Evolutionary conservation across 2,329 filamentous ascomycete genomes (phyloP), one percentile per base, ranked within the genome.

Genomic region (Venturia nashicola): DNA sequence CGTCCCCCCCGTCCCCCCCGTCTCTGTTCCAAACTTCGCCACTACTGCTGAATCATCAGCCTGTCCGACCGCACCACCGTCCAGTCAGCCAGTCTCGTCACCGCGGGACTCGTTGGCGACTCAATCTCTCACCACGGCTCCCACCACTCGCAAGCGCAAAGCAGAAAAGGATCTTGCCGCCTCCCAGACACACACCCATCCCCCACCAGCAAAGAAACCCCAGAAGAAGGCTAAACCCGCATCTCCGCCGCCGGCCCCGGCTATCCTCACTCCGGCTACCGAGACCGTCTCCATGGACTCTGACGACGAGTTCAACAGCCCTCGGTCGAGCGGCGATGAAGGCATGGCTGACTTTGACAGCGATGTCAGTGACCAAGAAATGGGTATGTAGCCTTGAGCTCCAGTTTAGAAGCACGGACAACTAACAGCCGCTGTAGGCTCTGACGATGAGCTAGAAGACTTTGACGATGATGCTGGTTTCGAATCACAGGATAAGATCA

Each of bases 301-400:
- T 9, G 93, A 97, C 70, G 91, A 97, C 72, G 93, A 97, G 66
- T 92, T 92, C 75, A 88, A 94, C 83, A 95, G 89, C 70, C 86
- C 86, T 72, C 81, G 87, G 70, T 93, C 90, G 51, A 96, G 89
- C 72, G 87, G 87, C 64, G 87, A 89, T 68, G 83, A 84, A 66
- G 83, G 90, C 66, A 82, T 88, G 74, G 83, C 88, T 67, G 89
- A 91, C 70, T 86, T 89, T 66, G 91, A 89, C 69, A 75, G 74
- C 65, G 71, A 80, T 62, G 77, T 73, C 64, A 77, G 74, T 42
- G 78, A 76, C 77, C 69, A 68, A 73, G 54, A 64, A n/a, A n/a
- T 27, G 54, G 20, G 54, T 36, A 40, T 27, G 55, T 46, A 40
- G 44, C 34, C n/a, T 60, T 36, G 32, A 57, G 18, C 16, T 62